phyloP scores from a whole-genome alignment of 495 filamentous ascomycete genomes.

The Penicillium waksmanii region DNA sequence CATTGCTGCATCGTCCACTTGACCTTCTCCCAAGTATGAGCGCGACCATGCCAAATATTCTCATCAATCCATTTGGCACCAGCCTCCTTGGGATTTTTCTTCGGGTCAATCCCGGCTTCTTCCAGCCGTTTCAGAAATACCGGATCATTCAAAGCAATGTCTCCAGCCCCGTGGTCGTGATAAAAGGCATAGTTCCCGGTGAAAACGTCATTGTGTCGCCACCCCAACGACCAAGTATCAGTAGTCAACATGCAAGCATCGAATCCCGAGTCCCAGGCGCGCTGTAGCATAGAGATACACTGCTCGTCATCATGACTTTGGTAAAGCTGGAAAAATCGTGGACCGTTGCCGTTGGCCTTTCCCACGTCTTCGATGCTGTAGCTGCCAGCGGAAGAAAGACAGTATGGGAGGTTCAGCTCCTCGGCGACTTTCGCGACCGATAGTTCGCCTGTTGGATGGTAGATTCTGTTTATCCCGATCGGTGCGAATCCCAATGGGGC shows the following conservation, averaged over 20 bases:
- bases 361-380: slow-evolving; percentile 61
- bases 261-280: slow-evolving; percentile 60
- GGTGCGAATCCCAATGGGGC: slow-evolving; percentile 68
- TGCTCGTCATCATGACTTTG: slow-evolving; percentile 66
- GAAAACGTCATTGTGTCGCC: slow-evolving; percentile 64
- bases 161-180: slow-evolving; percentile 52
- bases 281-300: slow-evolving; percentile 55
- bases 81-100: slow-evolving; percentile 51
- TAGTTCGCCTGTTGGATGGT: slow-evolving; percentile 59
- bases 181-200: slow-evolving; percentile 68
- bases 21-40: slow-evolving; percentile 62
- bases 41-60: slow-evolving; percentile 63
- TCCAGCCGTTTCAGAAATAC: slow-evolving; percentile 57
- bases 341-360: slow-evolving; percentile 53
- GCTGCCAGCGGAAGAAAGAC: slow-evolving; percentile 62
- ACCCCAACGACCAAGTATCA: slow-evolving; percentile 68
- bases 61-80: slow-evolving; percentile 65
- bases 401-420: slow-evolving; percentile 60
- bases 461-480: slow-evolving; percentile 69
- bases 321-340: slow-evolving; percentile 68
- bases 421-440: slow-evolving; percentile 61
- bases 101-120: slow-evolving; percentile 56
- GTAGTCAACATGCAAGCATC: slow-evolving; percentile 63
- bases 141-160: slow-evolving; percentile 60
- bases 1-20: slow-evolving; percentile 58